phyloP scores from a whole-genome alignment of 352 stramenopile species.

The Pythium biforme region DNA sequence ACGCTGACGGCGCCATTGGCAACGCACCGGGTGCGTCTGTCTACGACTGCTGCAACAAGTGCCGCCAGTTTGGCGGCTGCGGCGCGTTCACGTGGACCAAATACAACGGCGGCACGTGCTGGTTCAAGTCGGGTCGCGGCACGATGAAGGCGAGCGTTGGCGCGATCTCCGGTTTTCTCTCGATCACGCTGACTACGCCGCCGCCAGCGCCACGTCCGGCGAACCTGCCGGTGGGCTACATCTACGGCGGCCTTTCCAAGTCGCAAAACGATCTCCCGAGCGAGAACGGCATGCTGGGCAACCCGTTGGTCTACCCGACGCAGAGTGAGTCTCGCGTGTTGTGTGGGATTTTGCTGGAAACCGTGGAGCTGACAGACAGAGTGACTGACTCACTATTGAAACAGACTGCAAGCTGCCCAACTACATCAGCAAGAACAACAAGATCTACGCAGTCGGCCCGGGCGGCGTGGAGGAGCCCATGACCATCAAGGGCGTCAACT shows the following conservation, averaged over 20 bases:
- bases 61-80: conserved; percentile 10
- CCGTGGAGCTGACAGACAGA: neutral
- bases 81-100: conserved; percentile 40
- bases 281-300: conserved; percentile 57
- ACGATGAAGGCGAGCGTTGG: neutral
- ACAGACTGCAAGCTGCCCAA: conserved; percentile 57
- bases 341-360: no score
- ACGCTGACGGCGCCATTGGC: conserved; percentile 13
- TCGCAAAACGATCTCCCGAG: conserved; percentile 29
- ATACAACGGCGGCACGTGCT: conserved; percentile 54
- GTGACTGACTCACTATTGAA: no score
- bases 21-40: conserved; percentile 2
- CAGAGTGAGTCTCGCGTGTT: neutral
- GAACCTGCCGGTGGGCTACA: conserved; percentile 1
- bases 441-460: conserved; percentile 48
- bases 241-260: conserved; percentile 6
- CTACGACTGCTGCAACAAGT: conserved; percentile 23
- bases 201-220: conserved; percentile 8
- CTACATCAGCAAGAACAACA: conserved; percentile 69
- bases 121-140: conserved; percentile 38
- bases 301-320: conserved; percentile 55
- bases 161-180: conserved; percentile 11
- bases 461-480: conserved; percentile 52
- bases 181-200: conserved; percentile 5
- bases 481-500: conserved; percentile 70